Percentiles rank a stretch among this genome's conserved stretches.
These are phyloP conservation scores for Microcos paniculata DNA, from an alignment of 345 rosid genomes.

Conservation along the genomic window DNA sequence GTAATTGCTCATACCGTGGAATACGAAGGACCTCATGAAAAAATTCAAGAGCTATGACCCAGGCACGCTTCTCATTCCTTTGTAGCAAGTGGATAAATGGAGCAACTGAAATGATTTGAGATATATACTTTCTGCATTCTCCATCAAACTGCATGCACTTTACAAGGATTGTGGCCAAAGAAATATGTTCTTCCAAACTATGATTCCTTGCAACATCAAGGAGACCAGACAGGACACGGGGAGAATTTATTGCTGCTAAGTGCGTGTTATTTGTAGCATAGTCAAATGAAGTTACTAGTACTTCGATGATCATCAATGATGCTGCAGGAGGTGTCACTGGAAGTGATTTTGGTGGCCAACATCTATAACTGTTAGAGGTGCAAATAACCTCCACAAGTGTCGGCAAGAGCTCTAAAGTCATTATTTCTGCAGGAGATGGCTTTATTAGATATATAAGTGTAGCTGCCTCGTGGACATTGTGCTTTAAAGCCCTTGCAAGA, in stretches of 20 bases:
- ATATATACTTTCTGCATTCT: slow-evolving; percentile 57
- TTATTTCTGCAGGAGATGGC: slow-evolving; percentile 83
- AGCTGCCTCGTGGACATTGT: slow-evolving; percentile 84
- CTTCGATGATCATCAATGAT: slow-evolving; percentile 85
- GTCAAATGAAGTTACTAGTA: slow-evolving; percentile 81
- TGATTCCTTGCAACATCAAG: slow-evolving; percentile 56
- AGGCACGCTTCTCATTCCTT: slow-evolving; percentile 52
- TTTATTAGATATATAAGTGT: slow-evolving; percentile 68
- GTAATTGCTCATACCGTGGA: slow-evolving; percentile 54
- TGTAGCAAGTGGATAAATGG: slow-evolving; percentile 60
- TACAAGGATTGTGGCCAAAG: slow-evolving; percentile 68
- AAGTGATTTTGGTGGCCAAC: slow-evolving; percentile 35
- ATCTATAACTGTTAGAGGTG: slow-evolving; percentile 38
- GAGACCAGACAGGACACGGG: slow-evolving; percentile 57
- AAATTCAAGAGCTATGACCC: slow-evolving; percentile 57
- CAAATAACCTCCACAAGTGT: slow-evolving; percentile 70
- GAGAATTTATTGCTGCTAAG: slow-evolving; percentile 74
- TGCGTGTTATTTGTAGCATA: slow-evolving; percentile 62
- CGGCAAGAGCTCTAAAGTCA: slow-evolving; percentile 78
- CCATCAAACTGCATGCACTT: slow-evolving; percentile 93
- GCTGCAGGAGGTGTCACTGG: slow-evolving; percentile 76
- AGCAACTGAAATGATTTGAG: slow-evolving; percentile 53
- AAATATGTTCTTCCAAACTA: slow-evolving; percentile 50
- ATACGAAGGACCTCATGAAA: slow-evolving; percentile 73
- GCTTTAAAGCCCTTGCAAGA: slow-evolving; percentile 68